Evolutionary conservation across 2,329 filamentous ascomycete species (phyloP).

Genomic region (Monosporascus sp.): DNA sequence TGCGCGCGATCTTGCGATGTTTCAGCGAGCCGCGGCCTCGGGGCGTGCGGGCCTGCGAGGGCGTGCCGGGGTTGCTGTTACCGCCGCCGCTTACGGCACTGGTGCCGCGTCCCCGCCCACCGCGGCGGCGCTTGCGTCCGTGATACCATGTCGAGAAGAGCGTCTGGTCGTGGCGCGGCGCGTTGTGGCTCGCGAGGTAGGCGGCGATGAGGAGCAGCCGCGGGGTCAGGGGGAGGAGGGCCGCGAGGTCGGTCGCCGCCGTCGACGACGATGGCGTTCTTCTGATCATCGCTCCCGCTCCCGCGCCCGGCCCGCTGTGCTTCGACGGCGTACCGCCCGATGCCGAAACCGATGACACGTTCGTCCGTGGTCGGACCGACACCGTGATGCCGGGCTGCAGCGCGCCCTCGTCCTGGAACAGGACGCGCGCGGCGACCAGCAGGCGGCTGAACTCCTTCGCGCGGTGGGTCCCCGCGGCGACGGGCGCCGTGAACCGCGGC

Average conservation of each 20-base stretch:
- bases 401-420: conserved; percentile 69
- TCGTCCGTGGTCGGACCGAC: not conserved
- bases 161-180: conserved; percentile 63
- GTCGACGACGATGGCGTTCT: conserved; percentile 4
- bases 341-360: not conserved
- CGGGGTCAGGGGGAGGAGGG: conserved; percentile 64
- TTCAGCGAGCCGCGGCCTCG: conserved; percentile 27
- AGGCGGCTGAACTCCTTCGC: conserved; percentile 81
- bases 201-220: conserved; percentile 70
- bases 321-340: not conserved
- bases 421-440: conserved; percentile 62
- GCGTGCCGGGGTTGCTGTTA: too few relatives aligned
- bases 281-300: not conserved
- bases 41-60: too few relatives aligned
- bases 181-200: conserved; percentile 78
- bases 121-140: conserved; percentile 42
- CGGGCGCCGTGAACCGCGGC: conserved; percentile 76
- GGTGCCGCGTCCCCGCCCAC: conserved; percentile 1
- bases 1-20: conserved; percentile 69
- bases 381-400: conserved; percentile 59
- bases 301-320: not conserved
- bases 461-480: conserved; percentile 66
- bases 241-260: conserved; percentile 41
- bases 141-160: conserved; percentile 71
- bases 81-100: conserved; percentile 7